Evolutionary conservation across 352 stramenopile genomes (phyloP).

Genomic region (Globisporangium barbulae): DNA sequence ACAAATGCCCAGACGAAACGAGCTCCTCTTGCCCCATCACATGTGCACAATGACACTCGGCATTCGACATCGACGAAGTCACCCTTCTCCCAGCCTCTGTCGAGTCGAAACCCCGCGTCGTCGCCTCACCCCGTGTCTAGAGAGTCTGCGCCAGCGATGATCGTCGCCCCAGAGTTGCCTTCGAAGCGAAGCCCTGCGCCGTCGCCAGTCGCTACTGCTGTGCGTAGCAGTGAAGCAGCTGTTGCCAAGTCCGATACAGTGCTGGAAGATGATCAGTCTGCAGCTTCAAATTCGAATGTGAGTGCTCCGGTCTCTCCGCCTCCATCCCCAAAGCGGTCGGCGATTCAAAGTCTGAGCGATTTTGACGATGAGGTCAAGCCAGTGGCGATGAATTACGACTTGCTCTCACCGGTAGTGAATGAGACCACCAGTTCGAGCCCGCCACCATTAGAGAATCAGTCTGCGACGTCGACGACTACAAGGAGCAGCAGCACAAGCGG

Average conservation of each 20-base stretch:
- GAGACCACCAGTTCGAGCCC: not conserved
- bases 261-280: not conserved
- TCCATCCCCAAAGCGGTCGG: constrained; percentile 4
- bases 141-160: constrained; percentile 3
- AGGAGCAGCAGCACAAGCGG: constrained; percentile 4
- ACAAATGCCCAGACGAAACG: not conserved
- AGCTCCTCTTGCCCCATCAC: not conserved
- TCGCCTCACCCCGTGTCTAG: not conserved
- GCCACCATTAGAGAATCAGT: not conserved
- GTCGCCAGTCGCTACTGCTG: constrained; percentile 3
- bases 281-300: not conserved
- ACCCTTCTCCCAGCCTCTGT: constrained; percentile 1
- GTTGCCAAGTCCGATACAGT: not conserved
- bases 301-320: constrained; percentile 1
- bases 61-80: not conserved
- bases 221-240: not conserved
- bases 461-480: not conserved
- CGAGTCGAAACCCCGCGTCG: not conserved
- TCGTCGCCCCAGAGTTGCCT: not conserved
- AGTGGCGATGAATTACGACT: not conserved
- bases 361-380: constrained; percentile 7
- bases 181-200: not conserved
- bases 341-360: constrained; percentile 11
- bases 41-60: not conserved
- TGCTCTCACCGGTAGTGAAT: not conserved